Evolutionary conservation across 257 asterid species (phyloP).

Genomic region (Solanum sejunctum): DNA sequence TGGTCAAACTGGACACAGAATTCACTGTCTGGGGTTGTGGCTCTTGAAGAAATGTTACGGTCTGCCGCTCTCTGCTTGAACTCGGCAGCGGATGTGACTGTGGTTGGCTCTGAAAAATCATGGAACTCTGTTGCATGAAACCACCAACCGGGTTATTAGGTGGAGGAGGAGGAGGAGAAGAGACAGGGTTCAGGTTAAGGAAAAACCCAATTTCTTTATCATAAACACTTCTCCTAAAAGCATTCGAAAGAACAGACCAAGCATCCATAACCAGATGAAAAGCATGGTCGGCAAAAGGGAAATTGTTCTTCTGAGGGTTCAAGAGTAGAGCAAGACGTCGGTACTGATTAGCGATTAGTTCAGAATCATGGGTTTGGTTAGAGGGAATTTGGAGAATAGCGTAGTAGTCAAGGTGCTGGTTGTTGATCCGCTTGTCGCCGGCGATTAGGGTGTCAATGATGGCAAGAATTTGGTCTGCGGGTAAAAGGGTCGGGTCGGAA

Average conservation of each 20-base stretch:
- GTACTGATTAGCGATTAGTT: conserved; percentile 53
- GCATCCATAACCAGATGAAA: conserved; percentile 68
- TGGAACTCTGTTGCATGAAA: background rate
- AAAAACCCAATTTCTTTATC: conserved; percentile 53
- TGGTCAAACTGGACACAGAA: background rate
- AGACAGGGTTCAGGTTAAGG: background rate
- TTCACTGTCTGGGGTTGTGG: background rate
- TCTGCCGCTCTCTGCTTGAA: conserved; percentile 3
- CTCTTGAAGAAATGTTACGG: background rate
- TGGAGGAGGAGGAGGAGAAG: background rate
- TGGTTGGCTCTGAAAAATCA: conserved; percentile 2
- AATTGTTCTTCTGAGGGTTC: conserved; percentile 61
- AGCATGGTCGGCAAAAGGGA: conserved; percentile 75
- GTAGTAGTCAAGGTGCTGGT: conserved; percentile 57
- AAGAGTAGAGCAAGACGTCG: conserved; percentile 45
- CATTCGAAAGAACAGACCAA: conserved; percentile 69
- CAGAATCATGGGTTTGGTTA: conserved; percentile 48
- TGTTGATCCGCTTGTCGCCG: conserved; percentile 68
- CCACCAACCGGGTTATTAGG: background rate
- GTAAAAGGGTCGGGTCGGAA: conserved; percentile 63
- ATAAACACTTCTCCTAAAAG: conserved; percentile 44
- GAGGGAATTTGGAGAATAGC: conserved; percentile 60
- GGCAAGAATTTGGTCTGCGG: conserved; percentile 76
- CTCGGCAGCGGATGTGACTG: background rate
- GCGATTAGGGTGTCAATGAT: conserved; percentile 80